Evolutionary conservation across 371 early-diverging fungal genomes (phyloP).

Genomic region (Rhizopus microsporus): DNA sequence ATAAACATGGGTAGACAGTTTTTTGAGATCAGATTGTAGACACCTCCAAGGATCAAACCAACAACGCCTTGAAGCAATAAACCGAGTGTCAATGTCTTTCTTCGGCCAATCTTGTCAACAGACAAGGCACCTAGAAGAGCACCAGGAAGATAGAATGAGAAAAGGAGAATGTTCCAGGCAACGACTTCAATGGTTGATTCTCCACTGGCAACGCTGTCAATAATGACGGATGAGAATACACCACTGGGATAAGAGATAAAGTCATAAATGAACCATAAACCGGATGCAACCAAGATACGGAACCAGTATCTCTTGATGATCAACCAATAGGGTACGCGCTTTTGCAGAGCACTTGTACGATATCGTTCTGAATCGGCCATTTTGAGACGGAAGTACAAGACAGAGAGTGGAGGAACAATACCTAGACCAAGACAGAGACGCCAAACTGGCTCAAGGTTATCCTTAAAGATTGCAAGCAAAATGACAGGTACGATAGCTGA

Average conservation of each 20-base stretch:
- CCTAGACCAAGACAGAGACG: constrained; percentile 58
- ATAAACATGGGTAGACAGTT: constrained; percentile 64
- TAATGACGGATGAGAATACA: constrained; percentile 56
- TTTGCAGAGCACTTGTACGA: constrained; percentile 48
- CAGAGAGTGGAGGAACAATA: constrained; percentile 59
- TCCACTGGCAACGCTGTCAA: constrained; percentile 45
- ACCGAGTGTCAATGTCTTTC: constrained; percentile 57
- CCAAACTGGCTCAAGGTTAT: constrained; percentile 56
- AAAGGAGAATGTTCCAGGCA: constrained; percentile 62
- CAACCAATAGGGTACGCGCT: constrained; percentile 59
- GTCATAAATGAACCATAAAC: constrained; percentile 70
- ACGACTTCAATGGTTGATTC: constrained; percentile 49
- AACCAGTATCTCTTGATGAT: constrained; percentile 64
- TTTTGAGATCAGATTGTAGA: constrained; percentile 43
- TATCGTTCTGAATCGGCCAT: constrained; percentile 60
- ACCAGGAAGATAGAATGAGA: constrained; percentile 64
- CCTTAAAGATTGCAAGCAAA: constrained; percentile 52
- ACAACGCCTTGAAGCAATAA: constrained; percentile 55
- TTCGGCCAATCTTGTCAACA: constrained; percentile 61
- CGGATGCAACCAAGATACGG: constrained; percentile 55
- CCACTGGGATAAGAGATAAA: constrained; percentile 61
- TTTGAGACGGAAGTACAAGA: constrained; percentile 60
- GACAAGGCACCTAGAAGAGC: constrained; percentile 53
- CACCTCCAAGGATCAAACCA: constrained; percentile 62
- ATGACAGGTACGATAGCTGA: constrained; percentile 62